A percentile compares a stretch with the other conserved stretches of the same genome.
Conservation (phyloP, 208 protist genomes). For the Trypanosoma scelopori region DNA sequence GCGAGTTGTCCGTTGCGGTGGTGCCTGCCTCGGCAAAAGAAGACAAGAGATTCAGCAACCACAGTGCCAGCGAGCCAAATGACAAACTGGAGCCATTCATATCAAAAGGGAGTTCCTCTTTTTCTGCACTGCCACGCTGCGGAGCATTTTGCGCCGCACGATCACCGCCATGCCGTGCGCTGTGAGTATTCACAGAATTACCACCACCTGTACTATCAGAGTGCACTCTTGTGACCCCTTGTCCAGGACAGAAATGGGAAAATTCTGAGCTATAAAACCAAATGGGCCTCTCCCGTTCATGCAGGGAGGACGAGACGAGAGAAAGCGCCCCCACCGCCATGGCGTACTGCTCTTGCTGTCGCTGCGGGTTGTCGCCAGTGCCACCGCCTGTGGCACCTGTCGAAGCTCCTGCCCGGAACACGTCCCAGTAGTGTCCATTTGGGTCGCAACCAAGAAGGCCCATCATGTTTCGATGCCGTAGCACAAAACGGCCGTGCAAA, state of each 20-base stretch:
- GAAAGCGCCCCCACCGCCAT: conserved; percentile 10
- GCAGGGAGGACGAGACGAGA: no score
- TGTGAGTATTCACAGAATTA: not conserved
- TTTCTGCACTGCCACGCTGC: no score
- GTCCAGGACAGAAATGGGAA: not conserved
- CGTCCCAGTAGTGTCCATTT: conserved; percentile 25
- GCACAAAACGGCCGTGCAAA: conserved; percentile 17
- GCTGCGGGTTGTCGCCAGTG: no score
- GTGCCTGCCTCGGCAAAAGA: conserved; percentile 51
- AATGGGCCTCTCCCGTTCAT: not conserved
- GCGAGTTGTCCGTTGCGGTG: conserved; percentile 24
- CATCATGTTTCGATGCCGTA: conserved; percentile 27
- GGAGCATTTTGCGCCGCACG: not conserved
- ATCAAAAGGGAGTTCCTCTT: conserved; percentile 2
- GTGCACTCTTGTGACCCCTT: not conserved
- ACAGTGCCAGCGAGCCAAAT: conserved; percentile 46
- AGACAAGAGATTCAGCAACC: conserved; percentile 60
- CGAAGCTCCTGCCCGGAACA: conserved; percentile 16
- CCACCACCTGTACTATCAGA: not conserved
- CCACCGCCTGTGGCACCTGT: not conserved
- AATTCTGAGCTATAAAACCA: not conserved
- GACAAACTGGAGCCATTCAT: conserved; percentile 15
- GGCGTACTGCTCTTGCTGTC: conserved; percentile 7
- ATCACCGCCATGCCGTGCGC: not conserved
- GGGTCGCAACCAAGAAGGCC: conserved; percentile 31